Evolutionary conservation across 768 basidiomycete species (phyloP), one percentile per base, ranked within the genome.

Genomic region (Phaeotremella skinneri): DNA sequence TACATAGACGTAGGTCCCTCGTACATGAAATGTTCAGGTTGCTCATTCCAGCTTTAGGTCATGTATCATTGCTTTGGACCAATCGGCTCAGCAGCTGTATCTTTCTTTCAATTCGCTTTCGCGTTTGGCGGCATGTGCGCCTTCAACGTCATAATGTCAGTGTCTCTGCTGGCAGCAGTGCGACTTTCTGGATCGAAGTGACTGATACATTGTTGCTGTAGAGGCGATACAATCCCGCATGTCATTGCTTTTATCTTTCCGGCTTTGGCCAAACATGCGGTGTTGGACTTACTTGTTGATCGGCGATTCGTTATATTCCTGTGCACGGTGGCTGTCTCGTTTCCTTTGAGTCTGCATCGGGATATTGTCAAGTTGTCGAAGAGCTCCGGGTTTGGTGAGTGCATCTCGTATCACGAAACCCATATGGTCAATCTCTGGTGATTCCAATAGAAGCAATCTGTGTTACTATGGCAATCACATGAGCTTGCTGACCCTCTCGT

Each of bases 121-220:
- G 96, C 96, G 6, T 96, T 96, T 64, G 96, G 96, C 69, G 93
- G 91, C 42, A 97, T 97, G 92, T 94, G 91, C 66, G 94, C 94
- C 0, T 98, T 97, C 75, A 90, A 91, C 27, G 94, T 98, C 68
- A 97, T 98, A 67, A 91, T 96, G 55, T 87, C 81, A 59, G 69
- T 55, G 30, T 50, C 32, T 16, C 21, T 11, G 25, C 50, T 32
- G 37, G 20, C 21, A 39, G 70, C 52, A 51, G 31, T 13, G 23
- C 11, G 30, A 32, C 16, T 25, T n/a, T n/a, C n/a, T n/a, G n/a
- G n/a, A n/a, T n/a, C n/a, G n/a, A n/a, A n/a, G n/a, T n/a, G n/a
- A n/a, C n/a, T n/a, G n/a, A 16, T 43, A 31, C 14, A 62, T n/a
- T 23, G 25, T 49, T 54, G 41, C 13, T 39, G 50, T 25, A 56